Evolutionary conservation across 31 red algal species (phyloP).

Genomic region (Odonthalia washingtoniensis): DNA sequence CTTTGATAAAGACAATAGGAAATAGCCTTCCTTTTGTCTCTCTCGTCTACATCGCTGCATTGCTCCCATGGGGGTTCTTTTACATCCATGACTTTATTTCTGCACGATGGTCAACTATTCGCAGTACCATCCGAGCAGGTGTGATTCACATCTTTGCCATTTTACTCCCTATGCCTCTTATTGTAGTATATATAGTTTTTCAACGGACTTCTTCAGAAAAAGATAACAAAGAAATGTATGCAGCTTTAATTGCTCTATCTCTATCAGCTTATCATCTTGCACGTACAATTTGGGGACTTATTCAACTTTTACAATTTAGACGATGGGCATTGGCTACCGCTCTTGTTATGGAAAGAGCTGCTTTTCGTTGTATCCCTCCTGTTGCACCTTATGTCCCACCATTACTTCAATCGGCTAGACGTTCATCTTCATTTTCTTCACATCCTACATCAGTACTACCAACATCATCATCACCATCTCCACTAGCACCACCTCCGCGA

Average conservation of each 20-base stretch:
- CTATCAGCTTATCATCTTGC: conserved; percentile 52
- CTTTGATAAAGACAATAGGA: too few relatives aligned
- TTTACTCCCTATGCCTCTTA: conserved; percentile 41
- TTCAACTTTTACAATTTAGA: conserved; percentile 31
- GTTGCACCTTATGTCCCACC: neutral
- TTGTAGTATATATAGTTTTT: conserved; percentile 47
- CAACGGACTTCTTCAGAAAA: conserved; percentile 35
- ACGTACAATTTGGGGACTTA: conserved; percentile 50
- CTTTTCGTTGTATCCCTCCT: conserved; percentile 18
- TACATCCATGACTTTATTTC: conserved; percentile 70
- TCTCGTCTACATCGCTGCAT: conserved; percentile 33
- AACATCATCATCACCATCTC: neutral
- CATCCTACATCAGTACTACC: too few relatives aligned
- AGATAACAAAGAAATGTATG: conserved; percentile 71
- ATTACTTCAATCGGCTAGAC: neutral
- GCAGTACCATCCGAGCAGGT: conserved; percentile 22
- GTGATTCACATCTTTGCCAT: conserved; percentile 35
- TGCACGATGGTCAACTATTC: conserved; percentile 40
- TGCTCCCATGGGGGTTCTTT: conserved; percentile 58
- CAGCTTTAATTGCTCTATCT: conserved; percentile 45
- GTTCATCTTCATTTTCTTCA: neutral
- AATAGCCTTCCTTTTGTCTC: conserved; percentile 43
- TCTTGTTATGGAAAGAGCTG: conserved; percentile 27
- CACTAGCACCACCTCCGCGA: neutral
- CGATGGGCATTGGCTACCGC: conserved; percentile 37